phyloP scores from a whole-genome alignment of 208 protist species.

The Leptomonas pyrrhocoris region DNA sequence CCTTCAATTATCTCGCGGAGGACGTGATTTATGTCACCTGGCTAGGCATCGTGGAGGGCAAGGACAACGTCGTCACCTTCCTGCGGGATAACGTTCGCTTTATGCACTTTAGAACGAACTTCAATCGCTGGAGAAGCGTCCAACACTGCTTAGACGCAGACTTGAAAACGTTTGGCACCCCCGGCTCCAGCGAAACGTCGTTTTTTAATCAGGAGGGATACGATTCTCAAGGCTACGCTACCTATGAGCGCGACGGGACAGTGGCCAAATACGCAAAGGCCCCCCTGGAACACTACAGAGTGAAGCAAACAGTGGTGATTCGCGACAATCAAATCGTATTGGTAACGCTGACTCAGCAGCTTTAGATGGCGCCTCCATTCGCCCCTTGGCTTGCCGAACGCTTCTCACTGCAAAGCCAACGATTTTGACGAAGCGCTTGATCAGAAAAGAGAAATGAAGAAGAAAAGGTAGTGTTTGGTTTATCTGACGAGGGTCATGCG shows the following conservation, averaged over 20 bases:
- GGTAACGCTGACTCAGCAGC: conserved; percentile 56
- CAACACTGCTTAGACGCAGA: conserved; percentile 65
- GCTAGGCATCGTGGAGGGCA: conserved; percentile 79
- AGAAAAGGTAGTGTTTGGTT: too few species aligned
- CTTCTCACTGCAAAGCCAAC: background rate
- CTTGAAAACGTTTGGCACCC: conserved; percentile 8
- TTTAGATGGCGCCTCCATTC: conserved; percentile 14
- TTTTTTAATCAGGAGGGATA: conserved; percentile 57
- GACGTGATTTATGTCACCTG: conserved; percentile 82
- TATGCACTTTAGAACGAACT: conserved; percentile 60
- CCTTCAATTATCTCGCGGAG: conserved; percentile 63
- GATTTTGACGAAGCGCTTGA: too few species aligned
- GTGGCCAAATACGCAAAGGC: conserved; percentile 55
- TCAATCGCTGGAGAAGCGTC: conserved; percentile 75
- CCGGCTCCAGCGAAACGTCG: background rate
- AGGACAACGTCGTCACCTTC: conserved; percentile 74
- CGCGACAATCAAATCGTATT: conserved; percentile 59
- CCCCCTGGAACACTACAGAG: conserved; percentile 36
- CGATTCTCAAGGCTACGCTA: conserved; percentile 76
- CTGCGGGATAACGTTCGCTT: conserved; percentile 82
- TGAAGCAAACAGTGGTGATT: conserved; percentile 79
- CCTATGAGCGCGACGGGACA: conserved; percentile 76
- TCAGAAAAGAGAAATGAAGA: too few species aligned
- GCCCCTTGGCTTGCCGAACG: too few species aligned
- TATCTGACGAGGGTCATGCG: too few species aligned